Base-by-base conservation (phyloP, 345 rosid species). In the Trapa incisa region DNA sequence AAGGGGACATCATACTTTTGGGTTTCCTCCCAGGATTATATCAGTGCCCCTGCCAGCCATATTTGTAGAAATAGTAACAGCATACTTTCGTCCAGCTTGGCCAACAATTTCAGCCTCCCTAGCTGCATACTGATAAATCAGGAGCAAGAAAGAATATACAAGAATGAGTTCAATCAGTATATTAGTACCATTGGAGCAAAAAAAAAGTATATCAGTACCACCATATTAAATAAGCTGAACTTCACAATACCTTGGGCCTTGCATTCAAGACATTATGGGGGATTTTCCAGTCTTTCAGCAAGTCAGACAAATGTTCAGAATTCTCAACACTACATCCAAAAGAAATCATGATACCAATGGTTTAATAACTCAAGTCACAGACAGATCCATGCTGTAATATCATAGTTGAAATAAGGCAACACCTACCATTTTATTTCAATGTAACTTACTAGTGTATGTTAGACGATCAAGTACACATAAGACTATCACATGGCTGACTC, bases 31-130 rank as follows among this genome's bases (percentile, higher is more conserved):
- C 61, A 92, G 81, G 75, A 92, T 92, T 74, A 92, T 89, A 71
- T 92, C 96, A 38, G 98, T 92, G 68, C 98, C 98, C 75, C 98
- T 87, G 69, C 98, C 98, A 75, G 98, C 96, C 98, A 92, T 89
- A 78, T 92, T 92, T 72, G 98, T 92, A 67, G 98, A 89, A 72
- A 92, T 85, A 67, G 98, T 92, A 75, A 92, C 87, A 75, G 98
- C 95, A 82, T 83, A 80, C 76, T 89, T 87, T 75, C 91, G 42
- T 74, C 98, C 98, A 50, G 98, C 98, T 77, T 92, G 98, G 67
- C 96, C 96, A 81, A 92, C 80, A 73, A 79, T 82, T 74, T 92
- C 96, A 54, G 96, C 98, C 76, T 92, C 98, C 76, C 89, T 89
- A 70, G 96, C 96, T 64, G 96, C 98, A 84, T 92, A 86, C 98